A percentile compares a stretch with the other conserved stretches of the same genome.
Evolutionary conservation across 306 rosid species (phyloP).

Genomic region (Inga laurina): DNA sequence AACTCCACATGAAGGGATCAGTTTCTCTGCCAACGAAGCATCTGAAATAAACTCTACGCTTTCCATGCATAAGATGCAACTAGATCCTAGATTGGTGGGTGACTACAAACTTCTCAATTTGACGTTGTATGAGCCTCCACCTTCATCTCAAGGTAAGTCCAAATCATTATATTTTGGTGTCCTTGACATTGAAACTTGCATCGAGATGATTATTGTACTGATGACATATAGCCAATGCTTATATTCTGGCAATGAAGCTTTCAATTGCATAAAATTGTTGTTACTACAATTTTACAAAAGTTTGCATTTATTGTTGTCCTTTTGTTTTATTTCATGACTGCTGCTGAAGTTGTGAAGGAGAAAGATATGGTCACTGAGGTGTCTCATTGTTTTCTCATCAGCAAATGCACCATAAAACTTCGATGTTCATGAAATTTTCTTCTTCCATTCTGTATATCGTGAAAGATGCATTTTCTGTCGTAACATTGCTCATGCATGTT

Average conservation of each 20-base stretch:
- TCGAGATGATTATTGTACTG: constrained; percentile 12
- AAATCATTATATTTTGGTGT: neutral
- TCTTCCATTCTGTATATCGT: neutral
- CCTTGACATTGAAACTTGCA: neutral
- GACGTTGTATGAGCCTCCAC: constrained; percentile 85
- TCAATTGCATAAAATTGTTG: neutral
- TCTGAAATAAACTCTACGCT: constrained; percentile 73
- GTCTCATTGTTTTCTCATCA: constrained; percentile 8
- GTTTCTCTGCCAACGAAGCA: constrained; percentile 74
- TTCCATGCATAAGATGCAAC: constrained; percentile 63
- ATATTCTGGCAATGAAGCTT: neutral
- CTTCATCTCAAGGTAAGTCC: constrained; percentile 72
- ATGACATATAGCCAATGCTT: neutral
- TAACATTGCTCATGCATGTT: neutral
- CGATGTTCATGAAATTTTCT: neutral
- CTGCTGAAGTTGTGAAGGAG: constrained; percentile 16
- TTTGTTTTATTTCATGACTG: constrained; percentile 24
- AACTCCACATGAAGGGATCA: constrained; percentile 66
- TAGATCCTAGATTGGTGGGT: constrained; percentile 69
- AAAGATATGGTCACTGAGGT: neutral
- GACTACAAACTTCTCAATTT: constrained; percentile 79
- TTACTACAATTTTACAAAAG: neutral
- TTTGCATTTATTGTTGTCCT: neutral
- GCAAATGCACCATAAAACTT: neutral
- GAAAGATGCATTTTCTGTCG: neutral